Conservation (phyloP, 1,284 basidiomycete genomes). For the Leccinum olivaceoglutinosum region DNA sequence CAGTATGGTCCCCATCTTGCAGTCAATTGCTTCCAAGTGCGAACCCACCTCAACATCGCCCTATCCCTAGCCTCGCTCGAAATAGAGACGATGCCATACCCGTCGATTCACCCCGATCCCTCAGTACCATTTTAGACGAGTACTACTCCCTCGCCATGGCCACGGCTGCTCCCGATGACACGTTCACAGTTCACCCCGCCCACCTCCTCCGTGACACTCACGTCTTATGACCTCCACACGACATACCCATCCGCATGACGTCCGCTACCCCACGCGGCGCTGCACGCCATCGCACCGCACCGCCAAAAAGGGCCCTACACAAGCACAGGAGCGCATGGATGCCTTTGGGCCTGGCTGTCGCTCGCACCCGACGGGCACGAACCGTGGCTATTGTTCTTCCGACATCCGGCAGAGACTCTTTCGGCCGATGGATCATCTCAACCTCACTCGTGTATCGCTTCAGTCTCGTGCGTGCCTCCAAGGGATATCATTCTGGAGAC, state of each 20-base stretch:
- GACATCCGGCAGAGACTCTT: constrained; percentile 24
- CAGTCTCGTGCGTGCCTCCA: constrained; percentile 24
- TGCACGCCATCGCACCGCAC: constrained; percentile 16
- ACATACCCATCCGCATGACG: constrained; percentile 19
- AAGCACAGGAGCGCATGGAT: constrained; percentile 11
- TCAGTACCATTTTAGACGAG: too few species aligned
- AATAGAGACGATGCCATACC: too few species aligned
- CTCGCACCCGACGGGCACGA: constrained; percentile 10
- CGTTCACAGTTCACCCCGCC: too few species aligned
- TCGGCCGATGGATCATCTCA: constrained; percentile 24
- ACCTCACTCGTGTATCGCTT: constrained; percentile 25
- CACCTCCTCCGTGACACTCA: background rate
- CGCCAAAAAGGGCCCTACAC: constrained; percentile 3
- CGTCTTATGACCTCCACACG: constrained; percentile 14
- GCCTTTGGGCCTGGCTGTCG: constrained; percentile 24
- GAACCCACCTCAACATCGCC: too few species aligned
- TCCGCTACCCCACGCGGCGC: constrained; percentile 24
- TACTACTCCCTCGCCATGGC: too few species aligned
- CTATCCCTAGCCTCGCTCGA: too few species aligned
- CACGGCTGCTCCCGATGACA: too few species aligned
- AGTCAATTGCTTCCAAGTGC: too few species aligned
- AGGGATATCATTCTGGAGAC: constrained; percentile 20
- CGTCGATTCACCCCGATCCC: too few species aligned
- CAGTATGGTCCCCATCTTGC: constrained; percentile 4
- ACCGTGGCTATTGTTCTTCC: constrained; percentile 18